Base-by-base conservation (phyloP, 2,329 filamentous ascomycete genomes). In the Apiospora kogelbergensis region DNA sequence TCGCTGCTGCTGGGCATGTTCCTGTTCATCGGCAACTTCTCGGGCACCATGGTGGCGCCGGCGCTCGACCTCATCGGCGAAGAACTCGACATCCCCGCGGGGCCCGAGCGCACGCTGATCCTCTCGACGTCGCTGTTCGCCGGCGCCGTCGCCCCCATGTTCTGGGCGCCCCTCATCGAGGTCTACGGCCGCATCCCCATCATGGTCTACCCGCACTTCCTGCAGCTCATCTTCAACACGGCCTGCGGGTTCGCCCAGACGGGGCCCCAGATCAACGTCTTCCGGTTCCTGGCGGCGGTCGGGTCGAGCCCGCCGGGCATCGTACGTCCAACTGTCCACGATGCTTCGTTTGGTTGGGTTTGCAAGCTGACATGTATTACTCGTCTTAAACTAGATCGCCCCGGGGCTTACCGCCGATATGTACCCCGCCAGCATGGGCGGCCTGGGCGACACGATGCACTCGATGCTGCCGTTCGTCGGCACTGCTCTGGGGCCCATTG, bases 1-100 rank as follows among this genome's bases (percentile, higher is more conserved):
- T 81, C 79, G 2, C 70, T 80, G 20, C 75, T 77, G 37, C 80
- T 79, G n/a, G 82, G 78, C 0, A 77, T 74, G 67, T 81, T 80
- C 69, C 87, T 85, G 2, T 87, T 89, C 73, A 86, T 89, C 67
- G 88, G 86, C 0, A 86, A 86, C 0, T 83, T 89, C 1, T 84
- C 86, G 0, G 86, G 85, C 0, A 86, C 79, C 6, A 81, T 81
- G 84, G 76, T 87, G 3, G 83, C 85, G 0, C 86, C 86, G 0
- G 85, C 82, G 0, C 73, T 88, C 13, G 71, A 77, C 5, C 76
- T 80, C 5, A 80, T 88, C 26, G 80, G 80, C 0, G 73, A 76
- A 1, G 84, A 87, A 17, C 78, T 88, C 44, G 68, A 81, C 26
- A 83, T 87, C 65, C 76, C 74, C 0, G 80, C 79, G 9, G 78